Conservation (phyloP, 805 yeast genomes). For the Pichia cephalocereana region DNA sequence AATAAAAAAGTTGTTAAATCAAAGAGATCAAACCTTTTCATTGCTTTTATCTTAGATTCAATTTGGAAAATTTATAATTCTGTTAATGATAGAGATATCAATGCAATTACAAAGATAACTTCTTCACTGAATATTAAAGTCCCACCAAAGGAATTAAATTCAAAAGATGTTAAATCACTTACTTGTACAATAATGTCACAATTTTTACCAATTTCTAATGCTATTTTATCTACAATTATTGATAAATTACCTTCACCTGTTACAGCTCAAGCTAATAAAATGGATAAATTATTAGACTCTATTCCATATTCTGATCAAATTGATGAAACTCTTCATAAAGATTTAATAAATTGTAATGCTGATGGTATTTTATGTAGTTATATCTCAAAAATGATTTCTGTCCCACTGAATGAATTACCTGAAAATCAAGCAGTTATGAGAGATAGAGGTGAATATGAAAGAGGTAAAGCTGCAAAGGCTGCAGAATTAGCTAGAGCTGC, state of each 20-base stretch:
- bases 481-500: slow-evolving; percentile 33
- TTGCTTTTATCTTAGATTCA: slow-evolving; percentile 75
- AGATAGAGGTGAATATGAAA: slow-evolving; percentile 54
- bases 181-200: slow-evolving; percentile 69
- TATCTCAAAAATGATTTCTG: slow-evolving; percentile 81
- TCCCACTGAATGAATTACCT: slow-evolving; percentile 78
- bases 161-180: slow-evolving; percentile 64
- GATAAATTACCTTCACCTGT: slow-evolving; percentile 80
- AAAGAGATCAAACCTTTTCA: slow-evolving; percentile 70
- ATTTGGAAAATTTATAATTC: slow-evolving; percentile 87
- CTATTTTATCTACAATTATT: slow-evolving; percentile 75
- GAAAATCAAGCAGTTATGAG: slow-evolving; percentile 33
- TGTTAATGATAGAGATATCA: slow-evolving; percentile 57
- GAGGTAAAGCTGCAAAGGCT: slow-evolving; percentile 61
- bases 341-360: slow-evolving; percentile 63
- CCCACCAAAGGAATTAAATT: slow-evolving; percentile 63
- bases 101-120: slow-evolving; percentile 66
- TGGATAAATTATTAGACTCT: slow-evolving; percentile 55
- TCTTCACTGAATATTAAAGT: slow-evolving; percentile 59
- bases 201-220: slow-evolving; percentile 90
- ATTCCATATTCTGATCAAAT: slow-evolving; percentile 43
- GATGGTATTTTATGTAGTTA: slow-evolving; percentile 63
- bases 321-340: slow-evolving; percentile 37
- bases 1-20: slow-evolving; percentile 72
- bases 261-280: slow-evolving; percentile 62